Conservation (phyloP, 148 eudicot species). For the Rhododendron griersonianum region DNA sequence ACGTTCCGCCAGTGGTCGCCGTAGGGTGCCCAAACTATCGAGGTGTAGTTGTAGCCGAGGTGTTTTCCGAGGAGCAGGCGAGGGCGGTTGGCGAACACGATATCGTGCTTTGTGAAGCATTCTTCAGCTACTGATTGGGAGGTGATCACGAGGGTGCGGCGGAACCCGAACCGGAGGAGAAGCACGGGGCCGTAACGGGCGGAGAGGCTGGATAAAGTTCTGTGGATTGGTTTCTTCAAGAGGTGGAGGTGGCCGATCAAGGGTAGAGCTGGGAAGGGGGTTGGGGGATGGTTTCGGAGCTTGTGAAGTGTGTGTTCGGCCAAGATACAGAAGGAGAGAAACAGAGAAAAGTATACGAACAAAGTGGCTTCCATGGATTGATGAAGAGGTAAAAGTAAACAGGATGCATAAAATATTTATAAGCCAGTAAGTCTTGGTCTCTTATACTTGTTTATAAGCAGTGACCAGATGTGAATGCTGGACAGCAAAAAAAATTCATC, state of each 20-base stretch:
- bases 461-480: neutral
- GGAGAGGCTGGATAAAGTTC: constrained; percentile 21
- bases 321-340: constrained; percentile 15
- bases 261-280: constrained; percentile 24
- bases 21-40: constrained; percentile 25
- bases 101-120: constrained; percentile 33
- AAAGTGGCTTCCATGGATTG: constrained; percentile 15
- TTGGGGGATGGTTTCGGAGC: constrained; percentile 25
- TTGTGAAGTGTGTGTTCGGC: constrained; percentile 18
- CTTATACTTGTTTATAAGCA: neutral
- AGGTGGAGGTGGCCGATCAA: constrained; percentile 39
- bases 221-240: constrained; percentile 25
- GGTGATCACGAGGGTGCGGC: constrained; percentile 26
- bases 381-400: neutral
- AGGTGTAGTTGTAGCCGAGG: constrained; percentile 31
- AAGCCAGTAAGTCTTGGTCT: neutral
- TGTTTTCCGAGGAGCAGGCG: constrained; percentile 23
- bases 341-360: neutral
- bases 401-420: neutral
- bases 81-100: constrained; percentile 41
- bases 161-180: constrained; percentile 26
- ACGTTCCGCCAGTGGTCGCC: constrained; percentile 46
- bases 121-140: constrained; percentile 26
- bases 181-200: constrained; percentile 24
- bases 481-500: neutral